Conservation (phyloP, 2,329 filamentous ascomycete genomes). For the Cordyceps cicadae region DNA sequence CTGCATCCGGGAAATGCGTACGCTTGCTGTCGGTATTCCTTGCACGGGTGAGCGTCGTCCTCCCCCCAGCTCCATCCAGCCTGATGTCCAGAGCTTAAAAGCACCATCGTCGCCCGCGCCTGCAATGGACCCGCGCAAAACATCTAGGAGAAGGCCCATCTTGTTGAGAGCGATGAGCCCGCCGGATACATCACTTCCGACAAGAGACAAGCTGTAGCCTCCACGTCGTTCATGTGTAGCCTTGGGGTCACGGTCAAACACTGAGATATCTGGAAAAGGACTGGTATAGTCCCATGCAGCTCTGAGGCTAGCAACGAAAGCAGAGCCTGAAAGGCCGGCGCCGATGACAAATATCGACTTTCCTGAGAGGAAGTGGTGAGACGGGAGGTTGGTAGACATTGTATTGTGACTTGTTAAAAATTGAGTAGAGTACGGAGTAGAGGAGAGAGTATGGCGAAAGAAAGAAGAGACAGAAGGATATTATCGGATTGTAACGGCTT, state of each 20-base stretch:
- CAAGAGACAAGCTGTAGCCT: conserved; percentile 32
- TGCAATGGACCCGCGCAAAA: conserved; percentile 24
- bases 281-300: conserved; percentile 28
- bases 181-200: conserved; percentile 25
- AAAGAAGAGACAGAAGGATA: background rate
- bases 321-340: conserved; percentile 34
- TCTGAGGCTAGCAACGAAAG: conserved; percentile 32
- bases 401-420: background rate
- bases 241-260: conserved; percentile 34
- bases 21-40: conserved; percentile 27
- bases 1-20: conserved; percentile 30
- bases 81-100: conserved; percentile 33
- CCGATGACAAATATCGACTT: conserved; percentile 37
- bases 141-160: conserved; percentile 29
- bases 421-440: background rate
- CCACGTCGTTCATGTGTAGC: conserved; percentile 24
- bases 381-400: background rate
- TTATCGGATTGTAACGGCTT: background rate
- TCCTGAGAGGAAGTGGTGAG: conserved; percentile 25
- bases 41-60: conserved; percentile 23
- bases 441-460: background rate
- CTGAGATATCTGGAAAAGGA: conserved; percentile 25
- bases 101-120: conserved; percentile 22
- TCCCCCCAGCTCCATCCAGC: conserved; percentile 28
- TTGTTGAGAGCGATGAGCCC: conserved; percentile 31